phyloP scores from a whole-genome alignment of 495 filamentous ascomycete species.

The Paragyromitra xinjiangensis region DNA sequence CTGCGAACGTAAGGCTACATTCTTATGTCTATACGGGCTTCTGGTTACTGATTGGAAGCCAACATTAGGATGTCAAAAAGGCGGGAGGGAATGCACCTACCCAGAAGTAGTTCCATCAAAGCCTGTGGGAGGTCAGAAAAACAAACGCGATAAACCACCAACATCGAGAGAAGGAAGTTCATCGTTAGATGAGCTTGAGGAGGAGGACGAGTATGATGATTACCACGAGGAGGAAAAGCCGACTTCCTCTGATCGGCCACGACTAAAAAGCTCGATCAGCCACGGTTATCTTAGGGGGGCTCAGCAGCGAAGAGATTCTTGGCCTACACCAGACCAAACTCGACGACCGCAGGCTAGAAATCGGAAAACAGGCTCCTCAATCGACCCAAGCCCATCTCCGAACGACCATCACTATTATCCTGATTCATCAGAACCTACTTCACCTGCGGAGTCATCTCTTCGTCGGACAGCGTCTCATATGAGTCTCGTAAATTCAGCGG shows the following conservation, averaged over 20 bases:
- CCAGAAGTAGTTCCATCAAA: slow-evolving; percentile 55
- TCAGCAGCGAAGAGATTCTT: slow-evolving; percentile 52
- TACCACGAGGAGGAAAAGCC: slow-evolving; percentile 52
- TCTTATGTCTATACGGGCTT: slow-evolving; percentile 23
- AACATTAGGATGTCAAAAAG: slow-evolving; percentile 57
- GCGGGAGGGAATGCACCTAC: slow-evolving; percentile 57
- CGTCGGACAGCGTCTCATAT: slow-evolving; percentile 48
- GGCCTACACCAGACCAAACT: slow-evolving; percentile 50
- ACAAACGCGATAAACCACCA: slow-evolving; percentile 50
- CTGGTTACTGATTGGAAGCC: slow-evolving; percentile 45
- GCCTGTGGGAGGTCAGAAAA: slow-evolving; percentile 46
- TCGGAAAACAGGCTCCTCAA: slow-evolving; percentile 53
- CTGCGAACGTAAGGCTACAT: slow-evolving; percentile 75
- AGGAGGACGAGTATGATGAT: slow-evolving; percentile 57
- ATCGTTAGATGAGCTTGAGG: slow-evolving; percentile 57
- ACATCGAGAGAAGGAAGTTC: slow-evolving; percentile 57
- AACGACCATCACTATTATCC: slow-evolving; percentile 50
- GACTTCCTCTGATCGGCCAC: slow-evolving; percentile 43
- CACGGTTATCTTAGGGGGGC: slow-evolving; percentile 49
- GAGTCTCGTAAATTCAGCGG: slow-evolving; percentile 40
- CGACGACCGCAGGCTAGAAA: slow-evolving; percentile 48
- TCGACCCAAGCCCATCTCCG: slow-evolving; percentile 56
- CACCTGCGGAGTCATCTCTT: slow-evolving; percentile 44
- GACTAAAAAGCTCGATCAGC: slow-evolving; percentile 49
- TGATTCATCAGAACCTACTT: slow-evolving; percentile 55